Conservation (phyloP, 345 rosid species). For the Conringia planisiliqua region DNA sequence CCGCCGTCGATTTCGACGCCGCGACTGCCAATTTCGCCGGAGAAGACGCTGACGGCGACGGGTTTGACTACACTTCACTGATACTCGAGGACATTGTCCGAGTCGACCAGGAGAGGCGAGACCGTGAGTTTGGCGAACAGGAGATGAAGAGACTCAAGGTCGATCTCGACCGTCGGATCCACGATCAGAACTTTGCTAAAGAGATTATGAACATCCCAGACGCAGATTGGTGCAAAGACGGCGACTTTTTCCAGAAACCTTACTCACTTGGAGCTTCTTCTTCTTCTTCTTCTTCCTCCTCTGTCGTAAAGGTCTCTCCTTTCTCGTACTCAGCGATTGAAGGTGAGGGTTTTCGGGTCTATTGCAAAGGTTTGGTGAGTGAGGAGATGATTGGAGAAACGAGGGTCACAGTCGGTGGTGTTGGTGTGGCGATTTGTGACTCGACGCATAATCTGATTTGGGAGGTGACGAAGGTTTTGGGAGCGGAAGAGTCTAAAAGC, state of each 20-base stretch:
- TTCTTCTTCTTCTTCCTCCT: not conserved
- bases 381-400: conserved; percentile 42
- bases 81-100: conserved; percentile 48
- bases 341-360: conserved; percentile 25
- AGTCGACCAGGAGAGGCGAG: conserved; percentile 44
- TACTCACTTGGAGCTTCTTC: conserved; percentile 28
- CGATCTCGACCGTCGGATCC: conserved; percentile 56
- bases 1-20: not conserved
- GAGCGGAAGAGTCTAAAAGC: conserved; percentile 30
- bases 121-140: conserved; percentile 34
- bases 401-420: conserved; percentile 38
- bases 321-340: not conserved
- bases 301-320: not conserved
- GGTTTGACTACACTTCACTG: conserved; percentile 32
- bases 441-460: conserved; percentile 42
- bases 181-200: conserved; percentile 55
- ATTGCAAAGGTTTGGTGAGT: conserved; percentile 40
- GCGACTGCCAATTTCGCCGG: not conserved
- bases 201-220: conserved; percentile 52
- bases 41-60: not conserved
- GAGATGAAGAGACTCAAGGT: conserved; percentile 38
- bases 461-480: conserved; percentile 38
- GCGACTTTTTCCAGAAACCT: conserved; percentile 50
- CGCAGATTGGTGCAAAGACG: conserved; percentile 49
- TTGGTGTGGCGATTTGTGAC: conserved; percentile 58